Percentiles rank a stretch among this genome's conserved stretches.
phyloP scores from a whole-genome alignment of 2,329 filamentous ascomycete genomes.

The Fusarium veterinarium region DNA sequence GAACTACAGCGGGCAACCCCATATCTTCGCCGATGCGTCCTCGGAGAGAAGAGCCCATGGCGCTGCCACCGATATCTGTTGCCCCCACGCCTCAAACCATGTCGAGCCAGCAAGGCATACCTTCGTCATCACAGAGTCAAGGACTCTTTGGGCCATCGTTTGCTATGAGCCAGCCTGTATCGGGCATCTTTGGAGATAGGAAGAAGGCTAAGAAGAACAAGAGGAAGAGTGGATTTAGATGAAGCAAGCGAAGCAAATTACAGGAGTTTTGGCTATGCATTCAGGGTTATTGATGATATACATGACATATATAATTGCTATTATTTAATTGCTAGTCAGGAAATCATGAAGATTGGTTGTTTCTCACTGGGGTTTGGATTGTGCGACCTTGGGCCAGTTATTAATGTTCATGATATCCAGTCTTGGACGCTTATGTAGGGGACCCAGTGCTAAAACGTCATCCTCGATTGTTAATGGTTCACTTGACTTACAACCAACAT shows the following conservation, averaged over 20 bases:
- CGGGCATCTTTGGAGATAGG: conserved; percentile 60
- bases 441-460: conserved; percentile 36
- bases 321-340: not conserved
- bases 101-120: conserved; percentile 52
- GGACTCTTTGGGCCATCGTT: conserved; percentile 44
- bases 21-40: conserved; percentile 27
- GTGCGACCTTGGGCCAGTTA: not conserved
- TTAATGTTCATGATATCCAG: conserved; percentile 21
- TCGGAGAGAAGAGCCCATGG: conserved; percentile 21
- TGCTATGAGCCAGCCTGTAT: conserved; percentile 59
- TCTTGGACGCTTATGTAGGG: conserved; percentile 8
- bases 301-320: not conserved
- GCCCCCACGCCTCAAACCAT: conserved; percentile 45
- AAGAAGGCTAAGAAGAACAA: conserved; percentile 58
- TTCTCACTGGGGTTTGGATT: not conserved
- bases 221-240: conserved; percentile 57
- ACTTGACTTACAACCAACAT: conserved; percentile 36
- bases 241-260: conserved; percentile 7
- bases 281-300: not conserved
- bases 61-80: conserved; percentile 27
- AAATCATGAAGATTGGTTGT: not conserved
- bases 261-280: not conserved
- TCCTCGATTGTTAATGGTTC: conserved; percentile 17
- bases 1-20: not conserved
- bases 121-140: conserved; percentile 51